phyloP scores from a whole-genome alignment of 768 basidiomycete species.

The Pluteus cervinus region DNA sequence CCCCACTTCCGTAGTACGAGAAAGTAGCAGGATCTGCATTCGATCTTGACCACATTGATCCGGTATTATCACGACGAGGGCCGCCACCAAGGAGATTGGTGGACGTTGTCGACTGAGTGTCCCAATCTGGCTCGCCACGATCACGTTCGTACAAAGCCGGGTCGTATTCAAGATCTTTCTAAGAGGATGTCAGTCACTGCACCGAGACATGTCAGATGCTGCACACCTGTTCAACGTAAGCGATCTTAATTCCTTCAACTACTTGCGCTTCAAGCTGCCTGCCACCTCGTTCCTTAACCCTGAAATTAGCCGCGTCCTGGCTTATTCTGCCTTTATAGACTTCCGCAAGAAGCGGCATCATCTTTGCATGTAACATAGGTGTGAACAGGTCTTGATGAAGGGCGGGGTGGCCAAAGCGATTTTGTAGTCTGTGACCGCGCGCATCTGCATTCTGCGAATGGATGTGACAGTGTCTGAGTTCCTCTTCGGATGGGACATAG shows the following conservation, averaged over 20 bases:
- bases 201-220: neutral
- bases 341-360: constrained; percentile 54
- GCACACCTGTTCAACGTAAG: constrained; percentile 16
- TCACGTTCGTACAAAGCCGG: constrained; percentile 52
- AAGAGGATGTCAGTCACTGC: constrained; percentile 5
- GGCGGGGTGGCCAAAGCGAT: constrained; percentile 81
- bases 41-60: constrained; percentile 20
- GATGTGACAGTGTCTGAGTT: constrained; percentile 53
- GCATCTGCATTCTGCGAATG: constrained; percentile 58
- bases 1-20: constrained; percentile 36
- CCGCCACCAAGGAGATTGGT: constrained; percentile 43
- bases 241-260: constrained; percentile 15
- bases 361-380: constrained; percentile 62
- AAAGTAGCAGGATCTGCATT: constrained; percentile 33
- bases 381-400: constrained; percentile 65
- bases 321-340: constrained; percentile 50
- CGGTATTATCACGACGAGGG: constrained; percentile 33
- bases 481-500: constrained; percentile 63
- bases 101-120: constrained; percentile 53
- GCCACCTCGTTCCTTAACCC: no score
- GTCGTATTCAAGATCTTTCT: constrained; percentile 54
- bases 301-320: constrained; percentile 2
- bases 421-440: constrained; percentile 56
- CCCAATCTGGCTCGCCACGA: constrained; percentile 62
- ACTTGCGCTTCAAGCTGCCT: no score